Conservation (phyloP, 2,329 filamentous ascomycete species). For the Cladosporium phlei region DNA sequence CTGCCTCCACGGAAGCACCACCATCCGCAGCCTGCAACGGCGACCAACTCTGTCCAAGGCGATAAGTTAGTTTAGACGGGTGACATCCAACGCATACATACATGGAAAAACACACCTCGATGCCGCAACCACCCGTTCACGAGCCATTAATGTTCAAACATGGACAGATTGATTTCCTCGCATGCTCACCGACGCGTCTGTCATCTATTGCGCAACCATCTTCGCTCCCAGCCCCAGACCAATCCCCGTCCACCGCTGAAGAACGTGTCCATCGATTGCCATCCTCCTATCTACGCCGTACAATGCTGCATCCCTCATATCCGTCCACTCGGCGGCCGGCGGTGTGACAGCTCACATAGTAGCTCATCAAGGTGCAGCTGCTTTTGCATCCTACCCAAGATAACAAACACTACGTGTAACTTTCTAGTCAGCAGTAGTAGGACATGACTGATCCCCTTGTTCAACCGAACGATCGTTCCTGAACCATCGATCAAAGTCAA, state of each 20-base stretch:
- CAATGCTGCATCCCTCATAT: slow-evolving; percentile 7
- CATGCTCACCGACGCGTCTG: slow-evolving; percentile 11
- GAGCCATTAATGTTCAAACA: slow-evolving; percentile 9
- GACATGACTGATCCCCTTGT: too few species aligned
- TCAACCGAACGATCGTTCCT: too few species aligned
- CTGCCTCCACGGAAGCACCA: neutral
- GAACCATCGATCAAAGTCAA: too few species aligned
- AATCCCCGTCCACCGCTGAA: neutral
- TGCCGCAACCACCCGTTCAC: too few species aligned
- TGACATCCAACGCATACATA: neutral
- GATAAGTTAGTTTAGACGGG: neutral
- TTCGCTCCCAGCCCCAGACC: slow-evolving; percentile 7
- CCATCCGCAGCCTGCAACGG: neutral
- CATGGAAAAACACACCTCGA: neutral
- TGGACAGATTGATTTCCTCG: slow-evolving; percentile 2
- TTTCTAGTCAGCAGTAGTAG: too few species aligned
- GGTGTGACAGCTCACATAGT: slow-evolving; percentile 7
- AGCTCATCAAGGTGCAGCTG: neutral
- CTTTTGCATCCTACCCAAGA: too few species aligned
- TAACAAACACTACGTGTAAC: too few species aligned
- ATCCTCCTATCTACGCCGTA: slow-evolving; percentile 14
- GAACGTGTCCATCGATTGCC: slow-evolving; percentile 8
- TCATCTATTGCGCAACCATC: neutral
- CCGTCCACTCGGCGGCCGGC: slow-evolving; percentile 3
- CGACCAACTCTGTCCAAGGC: neutral